Percentiles rank a stretch among this genome's conserved stretches.
phyloP scores from a whole-genome alignment of 768 basidiomycete genomes.

The Mycena floridula region DNA sequence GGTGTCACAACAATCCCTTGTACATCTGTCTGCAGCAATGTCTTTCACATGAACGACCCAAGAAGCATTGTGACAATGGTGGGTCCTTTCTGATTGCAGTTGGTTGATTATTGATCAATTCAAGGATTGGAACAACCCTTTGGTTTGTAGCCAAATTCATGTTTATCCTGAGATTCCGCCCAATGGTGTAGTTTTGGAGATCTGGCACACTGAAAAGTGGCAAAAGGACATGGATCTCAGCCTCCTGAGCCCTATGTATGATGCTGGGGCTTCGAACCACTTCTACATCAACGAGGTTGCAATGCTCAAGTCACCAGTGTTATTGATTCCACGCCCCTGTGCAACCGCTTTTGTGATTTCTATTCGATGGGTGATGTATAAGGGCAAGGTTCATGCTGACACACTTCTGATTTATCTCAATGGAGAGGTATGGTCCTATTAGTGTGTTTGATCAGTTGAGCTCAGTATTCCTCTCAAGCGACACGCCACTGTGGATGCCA shows the following conservation, averaged over 20 bases:
- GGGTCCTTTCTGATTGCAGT: background rate
- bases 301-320: constrained; percentile 4
- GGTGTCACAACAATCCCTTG: too few species aligned
- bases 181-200: constrained; percentile 7
- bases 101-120: background rate
- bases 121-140: constrained; percentile 12
- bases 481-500: too few species aligned
- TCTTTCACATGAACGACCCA: constrained; percentile 15
- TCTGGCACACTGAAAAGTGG: constrained; percentile 12
- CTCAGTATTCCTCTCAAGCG: too few species aligned
- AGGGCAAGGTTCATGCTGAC: constrained; percentile 6
- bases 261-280: constrained; percentile 3
- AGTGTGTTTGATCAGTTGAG: too few species aligned
- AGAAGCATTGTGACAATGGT: constrained; percentile 6
- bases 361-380: constrained; percentile 10
- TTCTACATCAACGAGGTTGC: constrained; percentile 16
- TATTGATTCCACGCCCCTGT: constrained; percentile 14
- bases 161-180: constrained; percentile 12
- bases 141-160: constrained; percentile 9
- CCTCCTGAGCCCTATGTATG: constrained; percentile 8
- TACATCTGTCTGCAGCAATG: constrained; percentile 8
- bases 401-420: too few species aligned
- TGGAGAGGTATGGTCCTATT: too few species aligned
- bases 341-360: too few species aligned
- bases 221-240: constrained; percentile 2